Percentiles rank a stretch among this genome's conserved stretches.
These are phyloP conservation scores for Calonectria hongkongensis DNA, from an alignment of 2,329 filamentous ascomycete genomes.

Conservation along the genomic window DNA sequence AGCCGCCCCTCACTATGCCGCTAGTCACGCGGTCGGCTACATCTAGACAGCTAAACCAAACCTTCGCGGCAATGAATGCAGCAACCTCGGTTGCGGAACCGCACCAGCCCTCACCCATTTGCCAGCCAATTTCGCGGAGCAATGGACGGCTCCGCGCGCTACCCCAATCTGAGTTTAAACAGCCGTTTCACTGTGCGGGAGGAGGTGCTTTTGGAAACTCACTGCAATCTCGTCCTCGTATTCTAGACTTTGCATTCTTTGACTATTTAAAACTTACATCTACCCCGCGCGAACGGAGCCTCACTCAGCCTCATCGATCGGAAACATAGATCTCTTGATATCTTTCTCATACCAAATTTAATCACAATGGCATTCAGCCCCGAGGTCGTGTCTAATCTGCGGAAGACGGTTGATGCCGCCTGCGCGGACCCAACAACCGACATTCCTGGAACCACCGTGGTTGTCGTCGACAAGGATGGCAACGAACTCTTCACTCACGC, in stretches of 20 bases:
- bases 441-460: conserved; percentile 67
- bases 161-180: background rate
- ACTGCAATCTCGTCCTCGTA: background rate
- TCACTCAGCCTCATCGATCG: background rate
- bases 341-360: background rate
- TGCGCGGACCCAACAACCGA: conserved; percentile 60
- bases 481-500: conserved; percentile 69
- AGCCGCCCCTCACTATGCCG: background rate
- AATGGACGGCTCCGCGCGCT: background rate
- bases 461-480: conserved; percentile 69
- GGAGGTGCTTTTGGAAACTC: background rate
- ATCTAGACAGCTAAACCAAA: background rate
- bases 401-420: conserved; percentile 60
- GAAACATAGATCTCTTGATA: too few relatives aligned
- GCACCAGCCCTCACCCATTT: background rate
- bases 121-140: background rate
- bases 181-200: background rate
- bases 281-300: background rate
- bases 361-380: conserved; percentile 46
- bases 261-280: conserved; percentile 1
- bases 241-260: background rate
- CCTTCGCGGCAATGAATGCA: background rate
- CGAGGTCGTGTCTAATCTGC: conserved; percentile 42
- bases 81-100: background rate
- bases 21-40: background rate